Base-by-base conservation (phyloP, 1,284 basidiomycete genomes). In the Coniferiporia weirii region DNA sequence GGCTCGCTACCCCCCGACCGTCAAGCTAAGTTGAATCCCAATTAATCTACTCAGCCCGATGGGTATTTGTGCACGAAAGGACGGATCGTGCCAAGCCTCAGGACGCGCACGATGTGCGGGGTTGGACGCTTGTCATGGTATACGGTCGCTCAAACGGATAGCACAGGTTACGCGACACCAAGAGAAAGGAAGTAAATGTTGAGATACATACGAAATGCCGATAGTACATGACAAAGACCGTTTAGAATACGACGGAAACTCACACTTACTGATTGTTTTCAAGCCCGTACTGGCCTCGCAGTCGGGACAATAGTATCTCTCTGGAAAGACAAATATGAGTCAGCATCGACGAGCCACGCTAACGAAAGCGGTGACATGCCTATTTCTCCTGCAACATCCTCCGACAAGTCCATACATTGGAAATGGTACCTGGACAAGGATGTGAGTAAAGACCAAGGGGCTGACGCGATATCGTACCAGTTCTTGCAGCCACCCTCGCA, bases 181-280 rank as follows among this genome's bases (percentile, higher is more conserved):
- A 56, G 44, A 34, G 47, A 50, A 59, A 59, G 44, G 12, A 53
- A 52, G 51, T 19, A 52, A 53, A 51, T 52, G 54, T 53, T 35
- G 49, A 53, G 45, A 52, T 57, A 61, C 55, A 61, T 56, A 58
- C 57, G 57, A 56, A 57, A 40, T 36, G 54, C 46, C 47, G 43
- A 35, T 56, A 49, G 45, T 61, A 57, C 55, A 61, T 57, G 59
- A 61, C 32, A 43, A 35, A 57, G 17, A 43, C 54, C 19, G 13
- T 34, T 56, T 53, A 17, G 56, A 48, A 68, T 64, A 69, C 71
- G 64, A 67, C 65, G 63, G 63, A 64, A 68, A 66, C 70, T 68
- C 70, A 76, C 72, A 91, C 90, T 91, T 88, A 92, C 90, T 85
- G 73, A 85, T 80, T 72, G 82, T 84, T 71, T 76, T 79, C 65